Evolutionary conservation across 495 filamentous ascomycete species (phyloP), one percentile per base, ranked within the genome.

Genomic region (Neurospora sp.): DNA sequence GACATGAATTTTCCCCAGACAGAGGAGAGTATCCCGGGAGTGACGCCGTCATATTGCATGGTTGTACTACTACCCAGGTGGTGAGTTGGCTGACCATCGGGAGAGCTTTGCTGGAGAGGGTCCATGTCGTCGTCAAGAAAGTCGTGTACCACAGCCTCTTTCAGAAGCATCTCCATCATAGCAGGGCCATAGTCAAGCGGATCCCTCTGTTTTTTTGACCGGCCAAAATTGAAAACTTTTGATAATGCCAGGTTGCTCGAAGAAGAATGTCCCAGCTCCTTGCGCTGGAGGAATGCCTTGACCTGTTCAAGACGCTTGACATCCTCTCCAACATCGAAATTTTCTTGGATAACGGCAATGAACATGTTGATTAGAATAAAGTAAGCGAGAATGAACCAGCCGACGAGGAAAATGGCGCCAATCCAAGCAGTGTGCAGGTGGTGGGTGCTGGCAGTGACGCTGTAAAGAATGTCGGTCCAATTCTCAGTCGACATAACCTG

Each of bases 351-450:
- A 83, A 99, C 96, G 84, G 96, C 96, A 92, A 99, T 99, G 84
- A 99, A 99, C 96, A 99, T 99, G 80, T 97, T 99, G 85, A 99
- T 85, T 66, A 98, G 88, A 84, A 99, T 97, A 79, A 98, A 98
- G 78, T 94, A 96, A 37, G 93, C 88, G 23, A 99, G 87, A 75
- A 97, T 95, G 80, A 97, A 98, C 96, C 96, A 99, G 74, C 94
- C 84, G 71, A 97, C 92, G 77, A 98, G 87, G 79, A 99, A 99
- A 4, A 92, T 87, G 44, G 96, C 95, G 14, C 93, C 94, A 69
- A 98, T 94, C 96, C 96, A 99, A n/a, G 91, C 87, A 9, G 93
- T 95, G 54, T 87, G 85, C 73, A 84, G 88, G 0, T 75, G 44
- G 6, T 80, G 84, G 3, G 93, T 90, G 74, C 89, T 90, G 38